Conservation (phyloP, 2,329 filamentous ascomycete genomes). For the Fusarium luffae region DNA sequence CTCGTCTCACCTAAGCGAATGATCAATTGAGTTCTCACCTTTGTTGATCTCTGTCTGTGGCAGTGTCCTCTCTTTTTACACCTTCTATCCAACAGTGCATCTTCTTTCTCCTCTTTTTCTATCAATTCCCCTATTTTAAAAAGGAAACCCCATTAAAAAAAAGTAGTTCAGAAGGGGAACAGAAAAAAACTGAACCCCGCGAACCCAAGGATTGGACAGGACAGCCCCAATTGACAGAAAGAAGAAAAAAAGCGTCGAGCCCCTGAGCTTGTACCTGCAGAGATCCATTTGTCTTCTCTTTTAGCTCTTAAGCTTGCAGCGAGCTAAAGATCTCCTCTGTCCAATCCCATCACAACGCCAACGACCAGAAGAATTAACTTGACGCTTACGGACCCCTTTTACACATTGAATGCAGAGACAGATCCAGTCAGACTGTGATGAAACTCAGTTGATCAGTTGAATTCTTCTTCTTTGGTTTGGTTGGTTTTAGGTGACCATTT, state of each 20-base stretch:
- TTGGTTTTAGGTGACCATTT: neutral
- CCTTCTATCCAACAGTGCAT: too few species aligned
- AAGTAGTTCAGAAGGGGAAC: neutral
- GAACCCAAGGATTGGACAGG: neutral
- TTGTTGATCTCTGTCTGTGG: slow-evolving; percentile 20
- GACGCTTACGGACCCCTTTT: slow-evolving; percentile 22
- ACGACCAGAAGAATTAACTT: neutral
- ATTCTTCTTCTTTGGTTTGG: too few species aligned
- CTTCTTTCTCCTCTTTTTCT: neutral
- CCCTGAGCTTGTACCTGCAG: slow-evolving; percentile 34
- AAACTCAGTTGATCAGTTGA: neutral
- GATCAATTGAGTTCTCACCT: neutral
- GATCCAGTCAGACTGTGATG: neutral
- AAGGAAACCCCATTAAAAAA: neutral
- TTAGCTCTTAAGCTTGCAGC: slow-evolving; percentile 7
- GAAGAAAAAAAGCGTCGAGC: slow-evolving; percentile 15
- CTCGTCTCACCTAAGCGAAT: slow-evolving; percentile 1
- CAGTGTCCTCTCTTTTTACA: slow-evolving; percentile 9
- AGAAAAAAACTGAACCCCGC: slow-evolving; percentile 26
- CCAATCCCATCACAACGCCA: neutral
- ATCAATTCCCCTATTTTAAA: slow-evolving; percentile 23
- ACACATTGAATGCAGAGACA: neutral
- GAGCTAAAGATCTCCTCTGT: neutral
- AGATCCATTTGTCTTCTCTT: neutral
- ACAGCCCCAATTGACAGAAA: slow-evolving; percentile 19